Base-by-base conservation (phyloP, 495 filamentous ascomycete species). In the Aspergillus ellipticus region DNA sequence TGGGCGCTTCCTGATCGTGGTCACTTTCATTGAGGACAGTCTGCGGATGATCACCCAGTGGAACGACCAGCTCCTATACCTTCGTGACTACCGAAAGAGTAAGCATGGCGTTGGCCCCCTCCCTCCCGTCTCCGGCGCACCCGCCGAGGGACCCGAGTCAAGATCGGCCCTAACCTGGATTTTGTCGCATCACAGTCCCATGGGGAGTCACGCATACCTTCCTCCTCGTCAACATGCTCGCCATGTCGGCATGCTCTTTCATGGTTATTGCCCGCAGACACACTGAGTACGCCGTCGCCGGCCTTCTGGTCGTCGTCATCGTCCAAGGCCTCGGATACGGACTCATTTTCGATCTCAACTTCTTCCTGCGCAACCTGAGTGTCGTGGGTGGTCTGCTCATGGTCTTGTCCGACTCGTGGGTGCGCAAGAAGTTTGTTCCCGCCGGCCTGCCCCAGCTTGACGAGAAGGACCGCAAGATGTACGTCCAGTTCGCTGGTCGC, bases 401-500 rank as follows among this genome's bases (percentile, higher is more conserved):
- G 94, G 95, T 98, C 4, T 79, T 98, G 13, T 97, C 92, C 16
- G 94, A 98, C 77, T 93, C 88, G 47, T 97, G 92, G 92, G 90
- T 96, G 65, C 87, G 93, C 71, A 97, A 97, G 84, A 87, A 85
- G 71, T 96, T 97, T 76, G 92, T 92, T 11, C 96, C 96, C 42
- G 94, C 94, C 22, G 94, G 94, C 39, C 79, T 98, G 54, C 94
- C 94, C 50, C 83, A 89, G 74, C 80, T 97, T 20, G 93, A 96
- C 63, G 94, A 98, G 81, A 97, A 97, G 83, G 95, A 98, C 71
- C 88, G 90, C 70, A 98, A 97, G 82, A 97, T 97, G 90, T 98
- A 98, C 79, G 92, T 98, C 74, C 94, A 97, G 81, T 86, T 98
- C 50, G 94, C 94, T 51, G 94, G 94, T 21, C 85, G 94, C 58